These are phyloP conservation scores for Xerocomellus intermedius DNA, from an alignment of 768 basidiomycete genomes.

Conservation along the genomic window DNA sequence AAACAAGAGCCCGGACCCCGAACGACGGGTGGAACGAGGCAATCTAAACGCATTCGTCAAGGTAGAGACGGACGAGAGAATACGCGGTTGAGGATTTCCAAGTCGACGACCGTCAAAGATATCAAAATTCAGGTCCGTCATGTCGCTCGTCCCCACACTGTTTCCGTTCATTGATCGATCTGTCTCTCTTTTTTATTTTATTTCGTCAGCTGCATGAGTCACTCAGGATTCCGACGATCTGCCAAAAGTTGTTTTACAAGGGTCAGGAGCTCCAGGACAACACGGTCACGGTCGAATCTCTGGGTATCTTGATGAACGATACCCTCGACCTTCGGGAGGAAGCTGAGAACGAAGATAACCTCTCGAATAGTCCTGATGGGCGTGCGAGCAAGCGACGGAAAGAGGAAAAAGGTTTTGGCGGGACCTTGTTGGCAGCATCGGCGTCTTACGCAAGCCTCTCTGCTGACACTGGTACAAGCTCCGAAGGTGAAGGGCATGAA, in stretches of 20 bases:
- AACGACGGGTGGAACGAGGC: constrained; percentile 46
- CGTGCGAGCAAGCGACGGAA: constrained; percentile 41
- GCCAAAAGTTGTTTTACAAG: constrained; percentile 65
- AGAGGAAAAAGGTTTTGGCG: constrained; percentile 69
- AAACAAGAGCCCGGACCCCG: constrained; percentile 37
- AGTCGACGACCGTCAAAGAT: constrained; percentile 71
- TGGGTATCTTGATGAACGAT: constrained; percentile 61
- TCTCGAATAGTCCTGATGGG: constrained; percentile 49
- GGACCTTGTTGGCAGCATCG: constrained; percentile 61
- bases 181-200: background rate
- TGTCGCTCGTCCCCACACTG: background rate
- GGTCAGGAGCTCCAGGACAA: constrained; percentile 67
- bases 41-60: constrained; percentile 70
- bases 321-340: constrained; percentile 65
- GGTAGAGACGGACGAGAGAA: constrained; percentile 50
- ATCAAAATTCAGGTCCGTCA: constrained; percentile 69
- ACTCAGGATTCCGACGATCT: constrained; percentile 69
- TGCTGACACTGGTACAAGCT: constrained; percentile 33
- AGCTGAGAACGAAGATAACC: constrained; percentile 56
- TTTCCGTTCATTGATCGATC: background rate
- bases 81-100: constrained; percentile 55
- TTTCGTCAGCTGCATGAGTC: constrained; percentile 54
- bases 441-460: constrained; percentile 28
- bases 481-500: constrained; percentile 32
- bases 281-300: constrained; percentile 45